Evolutionary conservation across 768 basidiomycete species (phyloP), one percentile per base, ranked within the genome.

Genomic region (Tricholoma flavovirens): DNA sequence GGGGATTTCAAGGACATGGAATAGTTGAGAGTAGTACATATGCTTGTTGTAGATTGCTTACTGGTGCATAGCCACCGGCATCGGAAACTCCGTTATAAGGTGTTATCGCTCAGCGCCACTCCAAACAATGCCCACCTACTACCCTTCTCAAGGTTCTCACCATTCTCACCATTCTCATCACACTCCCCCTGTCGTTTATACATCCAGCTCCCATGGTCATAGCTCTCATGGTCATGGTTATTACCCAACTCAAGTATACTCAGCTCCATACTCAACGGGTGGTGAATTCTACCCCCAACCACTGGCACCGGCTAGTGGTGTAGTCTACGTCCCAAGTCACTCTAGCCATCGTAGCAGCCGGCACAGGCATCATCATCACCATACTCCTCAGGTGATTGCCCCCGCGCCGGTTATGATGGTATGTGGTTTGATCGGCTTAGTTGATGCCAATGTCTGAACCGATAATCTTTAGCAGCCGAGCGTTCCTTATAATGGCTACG

Each of bases 1-100:
- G 93, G 93, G 6, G 93, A 95, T 69, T 95, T 95, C 70, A 79
- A 81, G 57, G 88, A 87, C 58, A 72, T 86, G 75, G 86, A 87
- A 64, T 89, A 66, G 9, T 32, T n/a, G n/a, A n/a, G n/a, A n/a
- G n/a, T n/a, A n/a, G n/a, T n/a, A n/a, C n/a, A n/a, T n/a, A n/a
- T n/a, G n/a, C n/a, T n/a, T 7, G 15, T 21, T 40, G 26, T 35
- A 51, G 36, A 30, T 17, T 42, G 40, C 15, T 5, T 36, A 14
- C 8, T 21, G 7, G 17, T 42, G 40, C 19, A 21, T 17, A 42
- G 19, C 19, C 40, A 42, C 19, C 40, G 19, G 14, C n/a, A 26
- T 5, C 5, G 3, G 5, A 26, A 26, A 26, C 30, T 4, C 19
- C 2, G 10, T 6, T 19, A 7, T 40, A 11, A n/a, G 15, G 8